Conservation (phyloP, 176 grass and related monocot species). For the Aegilops umbellulata region DNA sequence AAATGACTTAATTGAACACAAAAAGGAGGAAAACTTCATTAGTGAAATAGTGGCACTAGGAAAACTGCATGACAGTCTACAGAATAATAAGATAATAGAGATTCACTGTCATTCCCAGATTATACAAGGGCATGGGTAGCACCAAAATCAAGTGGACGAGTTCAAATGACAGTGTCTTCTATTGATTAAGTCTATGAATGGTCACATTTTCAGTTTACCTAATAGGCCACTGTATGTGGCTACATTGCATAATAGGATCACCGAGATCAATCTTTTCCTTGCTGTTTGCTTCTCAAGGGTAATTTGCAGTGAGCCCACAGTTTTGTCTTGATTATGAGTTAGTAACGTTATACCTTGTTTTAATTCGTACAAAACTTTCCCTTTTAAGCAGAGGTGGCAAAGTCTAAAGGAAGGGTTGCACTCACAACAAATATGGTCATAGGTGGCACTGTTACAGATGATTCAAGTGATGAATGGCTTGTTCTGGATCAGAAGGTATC, state of each 20-base stretch:
- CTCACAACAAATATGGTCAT: conserved; percentile 95
- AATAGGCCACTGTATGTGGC: neutral
- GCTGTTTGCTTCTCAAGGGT: conserved; percentile 7
- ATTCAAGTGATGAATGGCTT: conserved; percentile 91
- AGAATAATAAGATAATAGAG: neutral
- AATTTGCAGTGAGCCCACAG: neutral
- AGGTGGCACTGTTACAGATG: conserved; percentile 82
- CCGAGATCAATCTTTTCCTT: neutral
- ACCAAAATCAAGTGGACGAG: neutral
- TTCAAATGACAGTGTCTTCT: neutral
- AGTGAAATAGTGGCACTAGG: neutral
- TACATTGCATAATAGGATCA: neutral
- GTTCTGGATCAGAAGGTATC: conserved; percentile 88
- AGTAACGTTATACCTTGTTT: neutral
- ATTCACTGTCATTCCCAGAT: neutral
- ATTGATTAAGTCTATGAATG: conserved; percentile 4
- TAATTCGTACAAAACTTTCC: neutral
- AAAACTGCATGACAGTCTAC: neutral
- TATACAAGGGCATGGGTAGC: neutral
- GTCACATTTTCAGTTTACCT: neutral
- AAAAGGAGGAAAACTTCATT: neutral
- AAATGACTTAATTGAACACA: neutral
- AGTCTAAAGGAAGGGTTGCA: conserved; percentile 84
- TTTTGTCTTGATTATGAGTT: neutral
- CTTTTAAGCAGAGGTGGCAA: conserved; percentile 74